phyloP scores from a whole-genome alignment of 495 filamentous ascomycete species.

The Bombardia bombarda region DNA sequence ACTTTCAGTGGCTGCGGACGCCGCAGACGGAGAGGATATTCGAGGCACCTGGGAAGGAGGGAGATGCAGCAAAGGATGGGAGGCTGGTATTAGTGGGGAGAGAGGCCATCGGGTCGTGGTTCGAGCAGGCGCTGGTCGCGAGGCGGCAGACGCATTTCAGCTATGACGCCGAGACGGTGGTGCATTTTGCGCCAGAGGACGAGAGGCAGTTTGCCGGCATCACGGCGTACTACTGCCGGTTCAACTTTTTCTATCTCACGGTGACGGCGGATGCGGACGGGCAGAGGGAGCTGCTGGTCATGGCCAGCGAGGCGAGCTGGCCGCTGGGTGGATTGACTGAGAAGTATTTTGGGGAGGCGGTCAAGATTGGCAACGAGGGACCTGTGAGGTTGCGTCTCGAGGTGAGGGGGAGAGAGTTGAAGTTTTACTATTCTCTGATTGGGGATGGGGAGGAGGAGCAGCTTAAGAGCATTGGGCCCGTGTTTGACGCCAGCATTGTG shows the following conservation, averaged over 20 bases:
- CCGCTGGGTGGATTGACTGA: slow-evolving; percentile 34
- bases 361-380: slow-evolving; percentile 40
- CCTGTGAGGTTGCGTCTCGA: slow-evolving; percentile 41
- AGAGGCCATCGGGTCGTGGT: slow-evolving; percentile 46
- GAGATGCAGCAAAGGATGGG: too few species aligned
- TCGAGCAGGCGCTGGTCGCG: slow-evolving; percentile 48
- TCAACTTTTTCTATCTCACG: slow-evolving; percentile 51
- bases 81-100: slow-evolving; percentile 40
- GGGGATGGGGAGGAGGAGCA: slow-evolving; percentile 25
- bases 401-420: slow-evolving; percentile 37
- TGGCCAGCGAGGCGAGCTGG: slow-evolving; percentile 43
- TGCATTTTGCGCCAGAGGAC: slow-evolving; percentile 43
- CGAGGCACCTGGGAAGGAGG: slow-evolving; percentile 14
- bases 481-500: slow-evolving; percentile 45
- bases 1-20: slow-evolving; percentile 51
- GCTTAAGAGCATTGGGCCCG: slow-evolving; percentile 41
- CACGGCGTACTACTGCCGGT: slow-evolving; percentile 51
- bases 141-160: slow-evolving; percentile 47
- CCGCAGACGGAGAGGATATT: slow-evolving; percentile 49
- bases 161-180: slow-evolving; percentile 46
- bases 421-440: slow-evolving; percentile 46
- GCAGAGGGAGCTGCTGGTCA: slow-evolving; percentile 43
- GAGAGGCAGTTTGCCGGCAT: slow-evolving; percentile 50
- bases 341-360: slow-evolving; percentile 24
- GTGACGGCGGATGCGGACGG: slow-evolving; percentile 47